Base-by-base conservation (phyloP, 495 filamentous ascomycete genomes). In the Trichoderma reesei region DNA sequence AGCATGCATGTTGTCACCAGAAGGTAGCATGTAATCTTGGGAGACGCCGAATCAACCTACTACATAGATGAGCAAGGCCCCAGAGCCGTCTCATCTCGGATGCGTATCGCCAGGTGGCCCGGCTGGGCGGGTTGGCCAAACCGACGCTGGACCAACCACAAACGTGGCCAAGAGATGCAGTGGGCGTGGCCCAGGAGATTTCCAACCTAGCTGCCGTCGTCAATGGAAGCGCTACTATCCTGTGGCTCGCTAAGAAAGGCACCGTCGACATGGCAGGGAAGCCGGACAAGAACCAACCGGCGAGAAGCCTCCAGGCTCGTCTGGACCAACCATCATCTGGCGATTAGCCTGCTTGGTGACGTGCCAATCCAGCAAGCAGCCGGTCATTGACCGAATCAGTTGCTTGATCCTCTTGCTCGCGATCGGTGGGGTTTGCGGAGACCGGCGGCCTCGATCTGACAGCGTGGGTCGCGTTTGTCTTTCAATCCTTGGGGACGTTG, bases 381-480 rank as follows among this genome's bases (percentile, higher is more conserved):
- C 51, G 11, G 10, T 33, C 51, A 56, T 56, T 56, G 26, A 56
- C 13, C 31, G 34, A 54, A 18, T 14, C 20, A 56, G 11, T 34
- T 34, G 31, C 13, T 14, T 46, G 26, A 26, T 26, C 26, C 26
- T 26, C 26, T 18, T 16, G 42, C 42, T 16, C 16, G 5, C 16
- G 51, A 56, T 56, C 51, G 51, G 51, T 56, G 51, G 51, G 26
- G 51, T 56, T 26, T 56, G 51, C 51, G 51, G 51, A 26, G 9
- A 13, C 26, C 16, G 8, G 31, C 31, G 51, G 26, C 51, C 18
- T 56, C 51, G 51, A 56, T 56, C 51, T 56, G 51, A 56, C 51
- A 14, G 20, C 51, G 51, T 56, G 51, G 51, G 51, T 56, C 51
- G 16, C 26, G 26, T 26, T 26, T 26, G 26, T 26, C 26, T 26